Evolutionary conservation across 2,329 filamentous ascomycete species (phyloP).

Genomic region (Ascochyta clinopodiicola): DNA sequence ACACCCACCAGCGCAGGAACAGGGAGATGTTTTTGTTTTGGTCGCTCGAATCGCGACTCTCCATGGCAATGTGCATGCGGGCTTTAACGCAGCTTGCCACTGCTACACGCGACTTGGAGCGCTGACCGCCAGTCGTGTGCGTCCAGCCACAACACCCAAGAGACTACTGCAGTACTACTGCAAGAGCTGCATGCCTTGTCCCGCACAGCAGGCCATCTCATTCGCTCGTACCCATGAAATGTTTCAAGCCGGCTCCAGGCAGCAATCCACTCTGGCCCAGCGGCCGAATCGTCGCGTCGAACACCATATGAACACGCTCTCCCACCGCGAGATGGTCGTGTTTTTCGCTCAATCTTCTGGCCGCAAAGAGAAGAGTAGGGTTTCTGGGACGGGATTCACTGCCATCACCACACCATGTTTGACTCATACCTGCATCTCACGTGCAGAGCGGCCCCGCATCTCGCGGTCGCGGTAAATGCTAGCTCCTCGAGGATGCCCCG

Average conservation of each 20-base stretch:
- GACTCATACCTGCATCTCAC: conserved; percentile 54
- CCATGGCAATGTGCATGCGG: conserved; percentile 23
- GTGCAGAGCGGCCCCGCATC: conserved; percentile 34
- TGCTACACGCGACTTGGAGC: conserved; percentile 23
- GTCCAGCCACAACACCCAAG: conserved; percentile 37
- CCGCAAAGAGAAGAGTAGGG: conserved; percentile 36
- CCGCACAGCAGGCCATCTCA: conserved; percentile 20
- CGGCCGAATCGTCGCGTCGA: conserved; percentile 49
- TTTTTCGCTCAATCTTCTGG: conserved; percentile 45
- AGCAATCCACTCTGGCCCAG: conserved; percentile 30
- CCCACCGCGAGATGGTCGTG: conserved; percentile 52
- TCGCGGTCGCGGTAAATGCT: conserved; percentile 39
- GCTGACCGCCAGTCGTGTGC: conserved; percentile 37
- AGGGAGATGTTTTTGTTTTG: conserved; percentile 35
- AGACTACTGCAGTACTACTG: conserved; percentile 39
- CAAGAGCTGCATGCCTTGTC: conserved; percentile 33
- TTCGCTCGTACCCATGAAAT: conserved; percentile 33
- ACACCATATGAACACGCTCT: conserved; percentile 47
- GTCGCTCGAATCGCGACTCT: conserved; percentile 38
- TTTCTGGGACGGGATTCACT: conserved; percentile 19
- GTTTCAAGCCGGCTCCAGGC: conserved; percentile 40
- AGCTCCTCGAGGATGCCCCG: conserved; percentile 37
- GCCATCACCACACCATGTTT: conserved; percentile 31
- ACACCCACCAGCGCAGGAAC: conserved; percentile 25
- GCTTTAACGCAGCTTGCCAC: conserved; percentile 23